Conservation (phyloP, 139 green algal species). For the Picochlorum sp. region DNA sequence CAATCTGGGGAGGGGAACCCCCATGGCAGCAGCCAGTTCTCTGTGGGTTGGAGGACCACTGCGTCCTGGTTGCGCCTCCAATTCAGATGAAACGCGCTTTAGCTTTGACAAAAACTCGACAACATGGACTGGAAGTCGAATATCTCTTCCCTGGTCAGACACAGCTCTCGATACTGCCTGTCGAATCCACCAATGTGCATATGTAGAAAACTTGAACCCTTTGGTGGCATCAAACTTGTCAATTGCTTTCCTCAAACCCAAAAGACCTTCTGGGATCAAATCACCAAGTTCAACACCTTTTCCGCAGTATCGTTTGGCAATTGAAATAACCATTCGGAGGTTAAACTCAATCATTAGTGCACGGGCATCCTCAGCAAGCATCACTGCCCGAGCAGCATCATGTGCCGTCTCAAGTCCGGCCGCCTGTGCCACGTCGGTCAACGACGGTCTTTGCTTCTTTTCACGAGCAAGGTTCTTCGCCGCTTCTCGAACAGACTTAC, state of each 20-base stretch:
- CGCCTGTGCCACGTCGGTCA: slow-evolving; percentile 8
- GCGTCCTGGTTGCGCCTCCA: slow-evolving; percentile 2
- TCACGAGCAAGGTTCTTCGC: neutral
- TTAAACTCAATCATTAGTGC: slow-evolving; percentile 32
- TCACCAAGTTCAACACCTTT: slow-evolving; percentile 17
- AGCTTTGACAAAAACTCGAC: slow-evolving; percentile 28
- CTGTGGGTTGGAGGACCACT: slow-evolving; percentile 7
- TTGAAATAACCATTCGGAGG: slow-evolving; percentile 24
- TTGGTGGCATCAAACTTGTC: slow-evolving; percentile 65
- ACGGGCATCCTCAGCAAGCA: slow-evolving; percentile 17
- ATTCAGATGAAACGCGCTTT: neutral
- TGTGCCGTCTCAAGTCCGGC: slow-evolving; percentile 11
- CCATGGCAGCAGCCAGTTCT: slow-evolving; percentile 13
- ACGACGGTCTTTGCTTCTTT: neutral
- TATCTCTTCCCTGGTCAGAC: slow-evolving; percentile 51
- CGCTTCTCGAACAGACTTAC: slow-evolving; percentile 1
- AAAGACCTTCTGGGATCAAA: slow-evolving; percentile 37
- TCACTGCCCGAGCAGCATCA: slow-evolving; percentile 2
- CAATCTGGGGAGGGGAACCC: slow-evolving; percentile 18
- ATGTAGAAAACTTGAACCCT: slow-evolving; percentile 80
- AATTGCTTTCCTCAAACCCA: slow-evolving; percentile 43
- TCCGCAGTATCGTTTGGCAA: slow-evolving; percentile 22
- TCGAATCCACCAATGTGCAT: slow-evolving; percentile 82
- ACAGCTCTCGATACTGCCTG: slow-evolving; percentile 65
- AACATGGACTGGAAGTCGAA: slow-evolving; percentile 50